These are phyloP conservation scores for Mycocentrospora acerina DNA, from an alignment of 2,329 filamentous ascomycete genomes.

Conservation along the genomic window DNA sequence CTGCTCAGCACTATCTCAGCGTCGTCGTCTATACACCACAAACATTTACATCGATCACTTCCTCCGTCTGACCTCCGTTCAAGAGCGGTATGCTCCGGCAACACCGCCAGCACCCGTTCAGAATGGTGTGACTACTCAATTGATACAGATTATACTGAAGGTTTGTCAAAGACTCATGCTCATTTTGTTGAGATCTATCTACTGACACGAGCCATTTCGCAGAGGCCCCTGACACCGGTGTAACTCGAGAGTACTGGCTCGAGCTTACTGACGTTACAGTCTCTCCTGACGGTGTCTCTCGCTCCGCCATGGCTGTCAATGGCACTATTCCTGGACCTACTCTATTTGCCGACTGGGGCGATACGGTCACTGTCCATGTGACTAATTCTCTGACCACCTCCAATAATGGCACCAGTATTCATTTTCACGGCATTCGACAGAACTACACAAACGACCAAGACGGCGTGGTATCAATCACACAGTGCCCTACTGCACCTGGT, in stretches of 20 bases:
- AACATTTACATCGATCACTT: conserved; percentile 3
- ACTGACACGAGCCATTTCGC: neutral
- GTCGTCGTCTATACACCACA: conserved; percentile 1
- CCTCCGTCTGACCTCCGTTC: conserved; percentile 2
- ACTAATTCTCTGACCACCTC: conserved; percentile 30
- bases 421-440: conserved; percentile 37
- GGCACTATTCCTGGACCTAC: conserved; percentile 49
- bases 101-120: conserved; percentile 30
- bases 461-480: conserved; percentile 35
- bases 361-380: conserved; percentile 42
- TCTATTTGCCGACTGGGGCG: conserved; percentile 45
- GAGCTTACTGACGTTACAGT: conserved; percentile 46
- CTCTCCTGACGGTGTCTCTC: conserved; percentile 57
- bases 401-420: conserved; percentile 33
- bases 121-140: conserved; percentile 53
- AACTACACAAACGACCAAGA: conserved; percentile 34
- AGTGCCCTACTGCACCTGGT: conserved; percentile 31
- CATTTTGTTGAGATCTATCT: neutral
- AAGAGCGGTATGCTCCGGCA: conserved; percentile 32
- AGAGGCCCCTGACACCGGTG: conserved; percentile 54
- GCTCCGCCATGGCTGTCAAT: conserved; percentile 43
- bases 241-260: conserved; percentile 54
- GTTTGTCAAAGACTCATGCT: neutral
- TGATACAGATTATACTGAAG: conserved; percentile 54
- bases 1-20: conserved; percentile 2